Percentiles rank a stretch among this genome's conserved stretches.
These are phyloP conservation scores for Spathaspora boniae DNA, from an alignment of 805 yeast species.

Conservation along the genomic window DNA sequence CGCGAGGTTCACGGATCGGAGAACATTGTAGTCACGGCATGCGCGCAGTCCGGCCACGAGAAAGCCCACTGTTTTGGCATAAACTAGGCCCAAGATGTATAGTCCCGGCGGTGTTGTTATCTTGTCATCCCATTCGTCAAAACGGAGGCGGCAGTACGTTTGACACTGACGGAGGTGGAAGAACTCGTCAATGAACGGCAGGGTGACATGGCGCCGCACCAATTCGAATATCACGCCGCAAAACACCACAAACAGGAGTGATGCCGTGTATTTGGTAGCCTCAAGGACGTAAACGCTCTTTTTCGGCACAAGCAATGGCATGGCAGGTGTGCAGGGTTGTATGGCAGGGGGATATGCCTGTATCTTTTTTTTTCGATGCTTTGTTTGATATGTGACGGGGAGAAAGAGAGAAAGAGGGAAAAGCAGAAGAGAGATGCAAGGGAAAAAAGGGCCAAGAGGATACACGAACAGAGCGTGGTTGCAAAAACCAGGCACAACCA, in stretches of 20 bases:
- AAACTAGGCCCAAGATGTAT: slow-evolving; percentile 48
- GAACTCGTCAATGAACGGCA: slow-evolving; percentile 66
- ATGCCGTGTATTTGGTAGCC: slow-evolving; percentile 1
- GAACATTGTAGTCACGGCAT: slow-evolving; percentile 17
- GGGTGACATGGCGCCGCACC: slow-evolving; percentile 19
- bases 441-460: too few relatives aligned
- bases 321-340: too few relatives aligned
- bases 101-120: slow-evolving; percentile 97
- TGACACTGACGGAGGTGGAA: slow-evolving; percentile 84
- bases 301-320: slow-evolving; percentile 11
- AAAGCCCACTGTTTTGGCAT: slow-evolving; percentile 20
- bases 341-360: too few relatives aligned
- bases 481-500: too few relatives aligned
- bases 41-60: slow-evolving; percentile 3
- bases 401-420: too few relatives aligned
- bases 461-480: too few relatives aligned
- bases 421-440: too few relatives aligned
- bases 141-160: slow-evolving; percentile 59
- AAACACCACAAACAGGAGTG: slow-evolving; percentile 11
- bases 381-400: background rate
- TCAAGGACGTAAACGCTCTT: background rate
- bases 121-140: slow-evolving; percentile 75
- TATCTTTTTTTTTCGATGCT: slow-evolving; percentile 1
- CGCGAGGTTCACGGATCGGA: slow-evolving; percentile 53
- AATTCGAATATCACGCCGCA: slow-evolving; percentile 12